These are phyloP conservation scores for Rhodotorula sp. DNA, from an alignment of 1,284 basidiomycete species.

Conservation along the genomic window DNA sequence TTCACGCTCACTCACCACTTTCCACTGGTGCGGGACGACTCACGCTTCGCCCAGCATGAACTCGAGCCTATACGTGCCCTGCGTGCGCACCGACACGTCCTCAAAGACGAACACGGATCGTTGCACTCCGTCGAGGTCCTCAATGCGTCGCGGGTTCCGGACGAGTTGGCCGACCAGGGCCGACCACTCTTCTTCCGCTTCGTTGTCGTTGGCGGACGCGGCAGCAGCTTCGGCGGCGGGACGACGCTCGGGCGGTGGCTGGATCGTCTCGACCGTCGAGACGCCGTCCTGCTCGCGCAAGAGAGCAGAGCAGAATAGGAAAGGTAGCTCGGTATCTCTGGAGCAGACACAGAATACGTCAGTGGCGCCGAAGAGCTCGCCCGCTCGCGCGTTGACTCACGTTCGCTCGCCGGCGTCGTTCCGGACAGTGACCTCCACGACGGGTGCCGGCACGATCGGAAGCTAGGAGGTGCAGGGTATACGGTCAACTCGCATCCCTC, in stretches of 20 bases:
- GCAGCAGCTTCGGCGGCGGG: conserved; percentile 52
- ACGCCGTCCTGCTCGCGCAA: conserved; percentile 58
- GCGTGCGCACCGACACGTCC: conserved; percentile 76
- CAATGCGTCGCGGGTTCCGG: conserved; percentile 72
- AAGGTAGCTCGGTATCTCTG: conserved; percentile 39
- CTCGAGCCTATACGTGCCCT: conserved; percentile 71
- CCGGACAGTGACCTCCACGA: conserved; percentile 40
- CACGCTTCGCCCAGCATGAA: conserved; percentile 74
- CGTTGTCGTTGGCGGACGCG: conserved; percentile 49
- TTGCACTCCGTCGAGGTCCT: conserved; percentile 62
- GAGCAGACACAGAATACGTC: not conserved
- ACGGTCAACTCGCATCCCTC: not conserved
- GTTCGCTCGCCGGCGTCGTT: conserved; percentile 24
- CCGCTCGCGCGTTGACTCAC: conserved; percentile 20
- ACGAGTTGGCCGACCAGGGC: conserved; percentile 77
- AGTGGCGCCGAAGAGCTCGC: not conserved
- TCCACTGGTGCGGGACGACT: conserved; percentile 48
- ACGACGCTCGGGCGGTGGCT: conserved; percentile 20
- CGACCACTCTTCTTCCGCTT: conserved; percentile 12
- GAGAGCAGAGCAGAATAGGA: conserved; percentile 40
- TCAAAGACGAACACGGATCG: conserved; percentile 85
- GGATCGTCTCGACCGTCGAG: conserved; percentile 41
- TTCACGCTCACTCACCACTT: too few relatives aligned
- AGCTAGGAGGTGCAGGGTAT: conserved; percentile 17
- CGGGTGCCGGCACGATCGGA: conserved; percentile 42